phyloP scores from a whole-genome alignment of 352 stramenopile genomes.

The Thalassiosira livingstoniorum region DNA sequence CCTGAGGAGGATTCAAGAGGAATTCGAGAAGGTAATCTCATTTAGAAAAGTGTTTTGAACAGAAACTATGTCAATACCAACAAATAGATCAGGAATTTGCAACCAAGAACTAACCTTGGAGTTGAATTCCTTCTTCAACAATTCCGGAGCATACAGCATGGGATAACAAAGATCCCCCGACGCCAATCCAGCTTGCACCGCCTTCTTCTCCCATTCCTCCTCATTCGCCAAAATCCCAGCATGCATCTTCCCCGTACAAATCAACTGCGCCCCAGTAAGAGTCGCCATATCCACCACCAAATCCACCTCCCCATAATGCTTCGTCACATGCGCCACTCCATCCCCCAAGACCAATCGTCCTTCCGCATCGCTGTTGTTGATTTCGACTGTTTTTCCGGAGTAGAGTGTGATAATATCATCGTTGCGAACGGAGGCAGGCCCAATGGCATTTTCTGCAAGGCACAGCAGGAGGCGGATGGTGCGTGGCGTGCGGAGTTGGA shows the following conservation, averaged over 20 bases:
- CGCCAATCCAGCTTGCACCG: constrained; percentile 87
- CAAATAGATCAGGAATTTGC: no score
- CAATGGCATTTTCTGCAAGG: constrained; percentile 94
- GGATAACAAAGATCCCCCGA: constrained; percentile 93
- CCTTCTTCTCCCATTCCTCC: constrained; percentile 88
- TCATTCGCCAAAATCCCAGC: constrained; percentile 92
- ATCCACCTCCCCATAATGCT: constrained; percentile 88
- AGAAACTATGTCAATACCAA: no score
- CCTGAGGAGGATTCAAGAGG: constrained; percentile 35
- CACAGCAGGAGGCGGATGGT: constrained; percentile 90
- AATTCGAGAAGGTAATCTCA: no score
- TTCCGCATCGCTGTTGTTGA: constrained; percentile 98
- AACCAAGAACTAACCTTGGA: constrained; percentile 69
- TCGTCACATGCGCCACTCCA: constrained; percentile 92
- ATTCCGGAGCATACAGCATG: constrained; percentile 93
- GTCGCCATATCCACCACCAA: constrained; percentile 96
- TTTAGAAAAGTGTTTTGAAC: no score
- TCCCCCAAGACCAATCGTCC: constrained; percentile 93
- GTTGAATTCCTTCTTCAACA: constrained; percentile 92
- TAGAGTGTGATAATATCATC: constrained; percentile 94
- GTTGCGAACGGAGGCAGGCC: constrained; percentile 89
- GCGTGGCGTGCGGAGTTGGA: constrained; percentile 57
- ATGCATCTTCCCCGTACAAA: constrained; percentile 92
- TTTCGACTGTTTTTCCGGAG: constrained; percentile 95
- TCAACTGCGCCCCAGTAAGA: constrained; percentile 93